A percentile compares a stretch with the other conserved stretches of the same genome.
Conservation (phyloP, 2,329 filamentous ascomycete genomes). For the Lasiodiplodia theobromae region DNA sequence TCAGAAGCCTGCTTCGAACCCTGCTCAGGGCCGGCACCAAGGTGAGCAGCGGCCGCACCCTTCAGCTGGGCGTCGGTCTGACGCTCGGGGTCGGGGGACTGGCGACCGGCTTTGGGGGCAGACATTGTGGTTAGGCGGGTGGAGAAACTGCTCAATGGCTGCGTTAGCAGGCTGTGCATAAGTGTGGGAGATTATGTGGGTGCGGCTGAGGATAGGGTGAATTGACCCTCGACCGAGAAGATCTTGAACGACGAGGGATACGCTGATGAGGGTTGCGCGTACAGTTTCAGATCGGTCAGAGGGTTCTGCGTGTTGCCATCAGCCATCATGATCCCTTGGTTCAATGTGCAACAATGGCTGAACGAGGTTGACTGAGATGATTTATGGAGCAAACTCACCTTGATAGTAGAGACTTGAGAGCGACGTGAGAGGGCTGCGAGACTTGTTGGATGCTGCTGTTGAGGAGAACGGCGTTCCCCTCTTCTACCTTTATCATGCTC, state of each 20-base stretch:
- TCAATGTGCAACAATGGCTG: neutral
- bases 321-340: neutral
- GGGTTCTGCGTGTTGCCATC: neutral
- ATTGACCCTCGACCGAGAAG: neutral
- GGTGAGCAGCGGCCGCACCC: constrained; percentile 64
- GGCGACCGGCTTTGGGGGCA: constrained; percentile 68
- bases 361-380: neutral
- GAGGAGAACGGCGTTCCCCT: neutral
- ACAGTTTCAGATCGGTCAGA: constrained; percentile 14
- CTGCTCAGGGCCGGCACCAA: constrained; percentile 53
- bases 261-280: neutral
- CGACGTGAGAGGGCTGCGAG: neutral
- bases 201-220: neutral
- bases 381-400: neutral
- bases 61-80: constrained; percentile 71
- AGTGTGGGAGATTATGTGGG: neutral
- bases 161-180: constrained; percentile 6
- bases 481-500: constrained; percentile 17
- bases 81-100: constrained; percentile 77
- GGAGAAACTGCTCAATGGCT: constrained; percentile 31
- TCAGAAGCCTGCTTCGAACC: constrained; percentile 59
- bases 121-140: constrained; percentile 64
- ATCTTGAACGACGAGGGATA: neutral
- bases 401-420: neutral
- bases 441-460: neutral